These are phyloP conservation scores for Acanthamoeba sp. DNA, from an alignment of 208 protist species.

Conservation along the genomic window DNA sequence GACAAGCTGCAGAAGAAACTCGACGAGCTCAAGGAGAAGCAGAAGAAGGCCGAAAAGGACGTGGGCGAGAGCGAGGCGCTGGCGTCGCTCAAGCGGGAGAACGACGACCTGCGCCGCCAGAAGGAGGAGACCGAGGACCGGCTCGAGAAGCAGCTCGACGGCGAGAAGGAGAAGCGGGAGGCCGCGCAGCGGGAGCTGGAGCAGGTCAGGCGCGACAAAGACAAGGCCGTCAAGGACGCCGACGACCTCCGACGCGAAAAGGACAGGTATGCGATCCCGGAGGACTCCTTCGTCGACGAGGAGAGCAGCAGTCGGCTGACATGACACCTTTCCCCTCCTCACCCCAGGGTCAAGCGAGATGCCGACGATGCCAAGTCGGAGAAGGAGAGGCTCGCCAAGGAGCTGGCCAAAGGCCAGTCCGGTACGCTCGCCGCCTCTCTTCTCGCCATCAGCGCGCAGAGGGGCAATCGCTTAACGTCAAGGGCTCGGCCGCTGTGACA, in stretches of 20 bases:
- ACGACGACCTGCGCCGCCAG: background rate
- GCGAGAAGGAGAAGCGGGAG: background rate
- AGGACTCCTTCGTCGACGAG: no score
- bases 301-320: no score
- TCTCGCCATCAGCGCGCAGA: no score
- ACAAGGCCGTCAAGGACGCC: background rate
- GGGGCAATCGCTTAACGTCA: background rate
- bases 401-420: conserved; percentile 1
- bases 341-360: conserved; percentile 6
- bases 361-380: conserved; percentile 45
- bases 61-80: background rate
- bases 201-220: conserved; percentile 21
- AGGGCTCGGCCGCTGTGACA: background rate
- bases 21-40: conserved; percentile 27
- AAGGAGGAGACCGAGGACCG: conserved; percentile 49
- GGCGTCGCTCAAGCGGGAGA: background rate
- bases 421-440: background rate
- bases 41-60: conserved; percentile 3
- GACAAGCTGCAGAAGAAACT: conserved; percentile 20
- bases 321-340: no score
- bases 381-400: conserved; percentile 4
- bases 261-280: background rate
- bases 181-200: background rate
- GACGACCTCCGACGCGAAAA: conserved; percentile 2
- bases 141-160: conserved; percentile 40